A percentile compares a stretch with the other conserved stretches of the same genome.
phyloP scores from a whole-genome alignment of 768 basidiomycete species.

The Serendipita sp. region DNA sequence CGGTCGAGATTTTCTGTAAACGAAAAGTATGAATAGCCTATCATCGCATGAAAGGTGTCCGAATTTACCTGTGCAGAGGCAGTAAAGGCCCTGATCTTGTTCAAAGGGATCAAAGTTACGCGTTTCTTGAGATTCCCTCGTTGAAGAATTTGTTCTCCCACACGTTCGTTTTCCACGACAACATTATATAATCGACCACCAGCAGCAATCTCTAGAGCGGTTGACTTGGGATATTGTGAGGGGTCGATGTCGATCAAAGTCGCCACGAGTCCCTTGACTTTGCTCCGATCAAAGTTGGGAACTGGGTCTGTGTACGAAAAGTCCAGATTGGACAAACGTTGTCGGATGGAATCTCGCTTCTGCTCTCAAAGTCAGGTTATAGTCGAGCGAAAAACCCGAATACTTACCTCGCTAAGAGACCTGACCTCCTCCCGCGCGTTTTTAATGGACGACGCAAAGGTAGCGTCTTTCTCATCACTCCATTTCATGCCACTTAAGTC shows the following conservation, averaged over 20 bases:
- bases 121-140: slow-evolving; percentile 67
- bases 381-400: not conserved
- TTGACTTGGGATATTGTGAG: slow-evolving; percentile 60
- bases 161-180: slow-evolving; percentile 78
- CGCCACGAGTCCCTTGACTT: slow-evolving; percentile 86
- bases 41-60: no score
- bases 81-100: slow-evolving; percentile 62
- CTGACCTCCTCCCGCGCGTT: slow-evolving; percentile 40
- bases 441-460: slow-evolving; percentile 34
- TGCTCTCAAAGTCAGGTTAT: slow-evolving; percentile 19
- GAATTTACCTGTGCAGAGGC: slow-evolving; percentile 33
- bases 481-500: slow-evolving; percentile 51
- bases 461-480: slow-evolving; percentile 58
- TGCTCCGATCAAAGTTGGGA: slow-evolving; percentile 63
- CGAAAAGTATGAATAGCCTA: not conserved
- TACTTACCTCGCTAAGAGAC: slow-evolving; percentile 42
- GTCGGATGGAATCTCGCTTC: slow-evolving; percentile 54
- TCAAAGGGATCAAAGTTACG: slow-evolving; percentile 86
- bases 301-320: slow-evolving; percentile 71
- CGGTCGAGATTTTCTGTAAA: slow-evolving; percentile 60
- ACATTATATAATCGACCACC: slow-evolving; percentile 86
- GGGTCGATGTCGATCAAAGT: slow-evolving; percentile 65
- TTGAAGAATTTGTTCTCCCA: slow-evolving; percentile 72
- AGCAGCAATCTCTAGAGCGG: slow-evolving; percentile 85
- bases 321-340: slow-evolving; percentile 51